A percentile compares a stretch with the other conserved stretches of the same genome.
Evolutionary conservation across 805 yeast species (phyloP).

Genomic region (Ogataea ramenticola): DNA sequence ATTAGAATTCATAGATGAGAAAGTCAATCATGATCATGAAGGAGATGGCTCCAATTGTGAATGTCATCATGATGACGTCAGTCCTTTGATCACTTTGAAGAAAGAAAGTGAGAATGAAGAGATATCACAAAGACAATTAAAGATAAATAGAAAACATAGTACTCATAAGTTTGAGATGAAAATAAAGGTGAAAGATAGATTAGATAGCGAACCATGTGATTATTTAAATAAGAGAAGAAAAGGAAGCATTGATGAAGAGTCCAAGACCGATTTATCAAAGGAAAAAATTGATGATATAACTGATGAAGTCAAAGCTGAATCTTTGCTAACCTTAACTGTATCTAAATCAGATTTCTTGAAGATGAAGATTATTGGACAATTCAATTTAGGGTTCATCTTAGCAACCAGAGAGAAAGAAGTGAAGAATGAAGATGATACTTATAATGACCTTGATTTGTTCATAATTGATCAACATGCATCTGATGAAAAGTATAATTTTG

Average conservation of each 20-base stretch:
- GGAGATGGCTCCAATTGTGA: no score
- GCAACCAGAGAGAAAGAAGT: slow-evolving; percentile 42
- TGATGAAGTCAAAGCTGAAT: slow-evolving; percentile 47
- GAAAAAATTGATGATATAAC: slow-evolving; percentile 33
- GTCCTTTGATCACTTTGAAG: neutral
- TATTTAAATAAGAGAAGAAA: neutral
- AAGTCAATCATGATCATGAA: neutral
- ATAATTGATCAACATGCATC: slow-evolving; percentile 97
- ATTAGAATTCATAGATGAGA: neutral
- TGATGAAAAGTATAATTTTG: slow-evolving; percentile 92
- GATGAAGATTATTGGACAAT: slow-evolving; percentile 88
- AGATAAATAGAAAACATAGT: neutral
- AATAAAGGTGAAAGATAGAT: neutral
- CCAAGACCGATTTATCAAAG: neutral
- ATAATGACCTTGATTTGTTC: slow-evolving; percentile 49
- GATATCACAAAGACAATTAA: slow-evolving; percentile 1
- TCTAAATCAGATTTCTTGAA: slow-evolving; percentile 62
- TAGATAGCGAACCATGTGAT: neutral
- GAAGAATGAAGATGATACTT: slow-evolving; percentile 18
- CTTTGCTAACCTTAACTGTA: slow-evolving; percentile 50
- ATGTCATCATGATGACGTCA: neutral
- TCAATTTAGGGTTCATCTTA: slow-evolving; percentile 89
- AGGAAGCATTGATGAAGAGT: no score
- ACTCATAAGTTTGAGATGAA: slow-evolving; percentile 1
- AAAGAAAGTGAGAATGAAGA: neutral